Base-by-base conservation (phyloP, 164 flowering plant species). In the Vitis amurensis region DNA sequence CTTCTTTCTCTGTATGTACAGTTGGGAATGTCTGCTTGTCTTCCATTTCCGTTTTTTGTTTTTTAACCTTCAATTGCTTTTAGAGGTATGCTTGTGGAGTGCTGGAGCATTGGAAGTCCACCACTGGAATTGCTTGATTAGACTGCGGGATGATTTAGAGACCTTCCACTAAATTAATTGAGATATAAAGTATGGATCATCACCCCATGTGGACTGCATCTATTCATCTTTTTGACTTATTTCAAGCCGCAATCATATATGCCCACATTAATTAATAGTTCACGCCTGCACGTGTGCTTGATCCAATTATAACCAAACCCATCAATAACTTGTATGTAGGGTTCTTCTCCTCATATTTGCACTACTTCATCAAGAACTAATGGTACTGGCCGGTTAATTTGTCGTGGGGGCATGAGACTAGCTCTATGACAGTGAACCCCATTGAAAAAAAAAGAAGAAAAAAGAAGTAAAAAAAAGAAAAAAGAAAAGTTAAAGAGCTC, bases 21-120 rank as follows among this genome's bases (percentile, higher is more conserved):
- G 69, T 65, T 59, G 51, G 61, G 61, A 74, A 74, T 73, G 77
- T 65, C 68, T 64, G 55, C 47, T 65, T 74, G 62, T 59, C 59
- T 69, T 15, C 8, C 50, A 50, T 44, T 27, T n/a, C 8, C 3
- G n/a, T 58, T 63, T 44, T 17, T 8, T 11, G 1, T 14, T 69
- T 53, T 30, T 29, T 30, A 50, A 29, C 4, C 16, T 8, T 62
- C 19, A 37, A 9, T 58, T 58, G 55, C 47, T 17, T 47, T 55
- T 27, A 17, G 50, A 11, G 23, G n/a, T 29, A 11, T 31, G 30
- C 7, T 29, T 11, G 31, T 60, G 37, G 29, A 29, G n/a, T 60
- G 30, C 9, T 61, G 14, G 50, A 58, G 11, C 37, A 51, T 17
- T 6, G 2, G 5, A 56, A 55, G 50, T 66, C 13, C 23, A 31